Conservation (phyloP, 108 stramenopile genomes). For the Asterionellopsis glacialis region DNA sequence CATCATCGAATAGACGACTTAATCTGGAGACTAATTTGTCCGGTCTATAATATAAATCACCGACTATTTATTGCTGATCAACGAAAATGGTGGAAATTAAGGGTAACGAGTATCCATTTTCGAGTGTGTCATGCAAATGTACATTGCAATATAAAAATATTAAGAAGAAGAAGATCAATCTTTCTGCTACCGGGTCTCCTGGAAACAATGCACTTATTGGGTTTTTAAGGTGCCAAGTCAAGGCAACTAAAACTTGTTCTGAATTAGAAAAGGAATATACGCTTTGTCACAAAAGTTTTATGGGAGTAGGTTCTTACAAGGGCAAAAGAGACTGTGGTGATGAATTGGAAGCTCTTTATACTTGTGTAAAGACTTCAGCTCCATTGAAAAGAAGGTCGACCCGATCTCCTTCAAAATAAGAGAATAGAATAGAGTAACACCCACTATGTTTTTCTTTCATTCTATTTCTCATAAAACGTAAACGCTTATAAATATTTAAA, state of each 20-base stretch:
- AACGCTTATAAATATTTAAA: no score
- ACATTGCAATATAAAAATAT: neutral
- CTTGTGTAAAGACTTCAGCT: neutral
- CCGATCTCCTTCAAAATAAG: no score
- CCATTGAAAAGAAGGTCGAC: no score
- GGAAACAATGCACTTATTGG: conserved; percentile 1
- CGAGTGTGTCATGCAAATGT: neutral
- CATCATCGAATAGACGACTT: no score
- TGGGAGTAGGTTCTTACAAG: conserved; percentile 33
- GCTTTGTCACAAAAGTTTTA: conserved; percentile 23
- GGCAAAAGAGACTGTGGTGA: conserved; percentile 30
- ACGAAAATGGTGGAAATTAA: neutral
- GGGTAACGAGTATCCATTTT: conserved; percentile 1
- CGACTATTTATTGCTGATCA: no score
- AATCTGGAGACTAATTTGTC: no score
- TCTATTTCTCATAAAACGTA: no score
- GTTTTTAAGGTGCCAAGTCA: conserved; percentile 4
- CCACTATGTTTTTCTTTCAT: no score
- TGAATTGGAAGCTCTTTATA: conserved; percentile 23
- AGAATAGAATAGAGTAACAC: no score
- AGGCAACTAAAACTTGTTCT: conserved; percentile 13
- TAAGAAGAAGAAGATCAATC: conserved; percentile 5
- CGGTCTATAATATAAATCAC: no score
- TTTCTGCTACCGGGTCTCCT: neutral
- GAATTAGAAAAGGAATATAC: conserved; percentile 24